Conservation (phyloP, 2,329 filamentous ascomycete genomes). For the Xylaria arbuscula region DNA sequence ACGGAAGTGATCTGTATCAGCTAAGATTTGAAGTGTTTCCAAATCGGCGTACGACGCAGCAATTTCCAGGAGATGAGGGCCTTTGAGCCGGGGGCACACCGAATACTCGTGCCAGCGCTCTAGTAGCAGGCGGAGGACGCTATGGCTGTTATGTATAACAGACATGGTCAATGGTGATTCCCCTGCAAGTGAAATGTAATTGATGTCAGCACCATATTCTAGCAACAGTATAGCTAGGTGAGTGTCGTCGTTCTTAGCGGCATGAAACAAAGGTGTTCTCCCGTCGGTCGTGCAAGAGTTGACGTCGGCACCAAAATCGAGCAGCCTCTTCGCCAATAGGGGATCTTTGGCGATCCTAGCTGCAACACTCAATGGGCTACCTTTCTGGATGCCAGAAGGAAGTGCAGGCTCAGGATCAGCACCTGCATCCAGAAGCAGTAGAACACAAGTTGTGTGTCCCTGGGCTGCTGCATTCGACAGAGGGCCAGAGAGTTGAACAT, state of each 20-base stretch:
- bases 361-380: slow-evolving; percentile 49
- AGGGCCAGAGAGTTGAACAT: slow-evolving; percentile 40
- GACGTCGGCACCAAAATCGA: slow-evolving; percentile 49
- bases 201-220: slow-evolving; percentile 52
- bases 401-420: slow-evolving; percentile 46
- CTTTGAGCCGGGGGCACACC: slow-evolving; percentile 49
- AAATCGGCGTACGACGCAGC: slow-evolving; percentile 48
- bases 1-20: slow-evolving; percentile 45
- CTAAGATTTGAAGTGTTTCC: slow-evolving; percentile 46
- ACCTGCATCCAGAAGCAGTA: slow-evolving; percentile 40
- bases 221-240: slow-evolving; percentile 50
- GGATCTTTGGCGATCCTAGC: slow-evolving; percentile 48
- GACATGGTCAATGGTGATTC: slow-evolving; percentile 51
- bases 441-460: slow-evolving; percentile 37
- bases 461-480: slow-evolving; percentile 42
- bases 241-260: slow-evolving; percentile 47
- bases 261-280: slow-evolving; percentile 50
- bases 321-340: slow-evolving; percentile 47
- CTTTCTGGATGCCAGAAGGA: slow-evolving; percentile 44
- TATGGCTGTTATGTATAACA: slow-evolving; percentile 51
- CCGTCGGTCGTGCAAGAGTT: slow-evolving; percentile 48
- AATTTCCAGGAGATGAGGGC: slow-evolving; percentile 48
- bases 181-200: slow-evolving; percentile 45
- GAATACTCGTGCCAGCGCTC: slow-evolving; percentile 52
- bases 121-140: slow-evolving; percentile 50